A percentile compares a stretch with the other conserved stretches of the same genome.
These are phyloP conservation scores for Oryza coarctata DNA, from an alignment of 176 grass and related monocot species.

Conservation along the genomic window DNA sequence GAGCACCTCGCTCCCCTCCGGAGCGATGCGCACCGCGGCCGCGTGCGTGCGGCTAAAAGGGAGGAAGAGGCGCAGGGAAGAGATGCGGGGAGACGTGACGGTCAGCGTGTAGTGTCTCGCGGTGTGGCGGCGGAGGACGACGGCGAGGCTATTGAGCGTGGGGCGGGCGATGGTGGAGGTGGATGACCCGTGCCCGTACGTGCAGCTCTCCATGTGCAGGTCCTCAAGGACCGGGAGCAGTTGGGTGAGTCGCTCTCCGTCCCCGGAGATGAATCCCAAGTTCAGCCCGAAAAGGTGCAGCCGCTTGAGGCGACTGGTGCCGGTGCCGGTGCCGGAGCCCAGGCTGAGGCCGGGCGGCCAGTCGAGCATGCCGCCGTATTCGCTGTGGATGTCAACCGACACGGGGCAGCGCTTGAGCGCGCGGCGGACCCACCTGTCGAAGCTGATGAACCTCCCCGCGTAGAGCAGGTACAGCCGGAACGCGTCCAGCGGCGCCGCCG, in stretches of 20 bases:
- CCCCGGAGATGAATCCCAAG: not conserved
- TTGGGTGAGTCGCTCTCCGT: not conserved
- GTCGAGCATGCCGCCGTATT: too few species aligned
- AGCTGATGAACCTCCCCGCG: not conserved
- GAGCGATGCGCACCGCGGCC: not conserved
- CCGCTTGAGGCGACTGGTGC: not conserved
- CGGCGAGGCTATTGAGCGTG: slow-evolving; percentile 5
- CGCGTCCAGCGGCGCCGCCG: not conserved
- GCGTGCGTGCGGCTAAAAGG: not conserved
- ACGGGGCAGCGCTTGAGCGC: not conserved
- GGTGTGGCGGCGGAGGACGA: not conserved
- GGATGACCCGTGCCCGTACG: not conserved
- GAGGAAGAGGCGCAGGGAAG: not conserved
- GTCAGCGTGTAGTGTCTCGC: not conserved
- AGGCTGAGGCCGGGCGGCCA: not conserved
- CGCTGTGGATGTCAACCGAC: not conserved
- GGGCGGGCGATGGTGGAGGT: not conserved
- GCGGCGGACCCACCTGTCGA: slow-evolving; percentile 20
- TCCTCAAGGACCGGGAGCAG: not conserved
- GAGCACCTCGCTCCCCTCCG: not conserved
- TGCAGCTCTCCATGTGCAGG: not conserved
- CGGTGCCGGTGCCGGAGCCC: not conserved
- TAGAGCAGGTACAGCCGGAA: slow-evolving; percentile 1
- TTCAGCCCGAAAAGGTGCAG: not conserved
- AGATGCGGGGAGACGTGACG: slow-evolving; percentile 2